Percentiles rank a stretch among this genome's conserved stretches.
Conservation (phyloP, 2,329 filamentous ascomycete species). For the Pseudogymnoascus sp. region DNA sequence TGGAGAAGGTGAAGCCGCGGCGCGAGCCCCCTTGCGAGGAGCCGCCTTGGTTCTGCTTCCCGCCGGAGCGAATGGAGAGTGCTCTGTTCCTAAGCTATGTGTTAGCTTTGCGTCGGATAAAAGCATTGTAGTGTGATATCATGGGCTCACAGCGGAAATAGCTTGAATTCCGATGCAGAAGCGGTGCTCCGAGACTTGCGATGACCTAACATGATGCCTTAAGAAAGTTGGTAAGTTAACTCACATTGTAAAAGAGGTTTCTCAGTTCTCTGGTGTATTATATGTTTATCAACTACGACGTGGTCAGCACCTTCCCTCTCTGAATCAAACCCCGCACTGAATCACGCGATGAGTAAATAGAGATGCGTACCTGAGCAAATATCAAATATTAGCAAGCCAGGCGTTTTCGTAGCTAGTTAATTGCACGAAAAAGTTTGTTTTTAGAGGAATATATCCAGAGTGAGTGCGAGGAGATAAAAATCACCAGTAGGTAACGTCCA, state of each 20-base stretch:
- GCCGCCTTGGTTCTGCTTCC: constrained; percentile 32
- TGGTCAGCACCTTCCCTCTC: constrained; percentile 2
- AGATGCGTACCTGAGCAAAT: not conserved
- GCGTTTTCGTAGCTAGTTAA: not conserved
- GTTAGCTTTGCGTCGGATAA: not conserved
- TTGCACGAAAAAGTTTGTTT: not conserved
- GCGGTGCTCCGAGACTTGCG: not conserved
- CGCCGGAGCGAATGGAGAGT: constrained; percentile 64
- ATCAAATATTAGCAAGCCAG: not conserved
- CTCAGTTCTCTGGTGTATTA: not conserved
- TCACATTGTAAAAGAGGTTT: not conserved
- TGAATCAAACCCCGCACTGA: not conserved
- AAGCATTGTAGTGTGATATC: not conserved
- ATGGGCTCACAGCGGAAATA: not conserved
- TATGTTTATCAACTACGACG: not conserved
- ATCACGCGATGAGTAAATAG: not conserved
- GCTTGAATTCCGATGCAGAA: not conserved
- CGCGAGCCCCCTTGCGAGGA: constrained; percentile 36
- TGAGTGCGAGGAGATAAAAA: not conserved
- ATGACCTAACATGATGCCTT: constrained; percentile 1
- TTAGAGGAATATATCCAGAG: not conserved
- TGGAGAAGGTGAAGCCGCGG: constrained; percentile 76
- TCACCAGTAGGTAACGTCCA: not conserved
- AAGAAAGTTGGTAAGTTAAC: not conserved
- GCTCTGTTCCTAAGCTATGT: constrained; percentile 55